Conservation (phyloP, 2,329 filamentous ascomycete species). For the Fusarium veterinarium region DNA sequence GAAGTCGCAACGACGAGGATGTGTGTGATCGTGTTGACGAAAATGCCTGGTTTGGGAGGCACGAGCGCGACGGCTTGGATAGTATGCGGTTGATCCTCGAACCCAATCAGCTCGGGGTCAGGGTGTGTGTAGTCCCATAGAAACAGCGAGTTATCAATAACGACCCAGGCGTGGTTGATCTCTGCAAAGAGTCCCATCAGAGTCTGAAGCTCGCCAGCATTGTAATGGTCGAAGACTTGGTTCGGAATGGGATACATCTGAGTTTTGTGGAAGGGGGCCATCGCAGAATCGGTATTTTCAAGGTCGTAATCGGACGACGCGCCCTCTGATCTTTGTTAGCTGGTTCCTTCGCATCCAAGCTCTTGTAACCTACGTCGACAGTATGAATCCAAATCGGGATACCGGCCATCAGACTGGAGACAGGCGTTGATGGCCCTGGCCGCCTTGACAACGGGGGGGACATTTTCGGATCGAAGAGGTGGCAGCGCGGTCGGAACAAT, state of each 20-base stretch:
- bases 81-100: slow-evolving; percentile 86
- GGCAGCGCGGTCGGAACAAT: slow-evolving; percentile 51
- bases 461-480: slow-evolving; percentile 58
- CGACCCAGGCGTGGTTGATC: slow-evolving; percentile 94
- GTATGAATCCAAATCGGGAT: slow-evolving; percentile 90
- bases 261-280: slow-evolving; percentile 90
- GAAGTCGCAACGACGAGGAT: slow-evolving; percentile 90
- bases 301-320: slow-evolving; percentile 93
- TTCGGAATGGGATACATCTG: slow-evolving; percentile 92
- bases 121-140: slow-evolving; percentile 97
- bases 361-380: slow-evolving; percentile 76
- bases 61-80: slow-evolving; percentile 94
- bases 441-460: slow-evolving; percentile 81
- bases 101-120: slow-evolving; percentile 92
- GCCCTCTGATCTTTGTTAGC: slow-evolving; percentile 71
- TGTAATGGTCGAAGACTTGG: slow-evolving; percentile 91
- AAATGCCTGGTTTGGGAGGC: slow-evolving; percentile 86
- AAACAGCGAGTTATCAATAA: slow-evolving; percentile 95
- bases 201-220: slow-evolving; percentile 87
- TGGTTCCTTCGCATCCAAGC: neutral
- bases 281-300: slow-evolving; percentile 72
- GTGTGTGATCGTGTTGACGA: slow-evolving; percentile 86
- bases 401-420: slow-evolving; percentile 79
- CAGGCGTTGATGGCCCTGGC: slow-evolving; percentile 85
- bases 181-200: slow-evolving; percentile 95